Percentiles rank a stretch among this genome's conserved stretches.
These are phyloP conservation scores for Pseudotsuga menziesii DNA, from an alignment of 75 land plant species.

Conservation along the genomic window DNA sequence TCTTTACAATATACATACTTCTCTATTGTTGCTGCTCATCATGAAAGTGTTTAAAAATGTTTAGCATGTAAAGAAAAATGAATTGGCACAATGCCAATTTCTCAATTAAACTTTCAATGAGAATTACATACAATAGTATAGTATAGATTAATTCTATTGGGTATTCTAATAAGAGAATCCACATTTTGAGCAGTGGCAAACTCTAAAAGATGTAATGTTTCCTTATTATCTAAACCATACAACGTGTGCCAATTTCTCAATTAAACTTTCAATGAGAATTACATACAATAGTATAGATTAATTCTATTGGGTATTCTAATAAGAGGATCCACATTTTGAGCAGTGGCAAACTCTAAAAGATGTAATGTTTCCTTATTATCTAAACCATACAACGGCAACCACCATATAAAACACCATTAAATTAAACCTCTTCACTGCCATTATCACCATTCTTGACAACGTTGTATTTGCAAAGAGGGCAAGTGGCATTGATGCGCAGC, in stretches of 20 bases:
- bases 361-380: not conserved
- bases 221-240: too few species aligned
- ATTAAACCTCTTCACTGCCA: not conserved
- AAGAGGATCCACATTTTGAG: not conserved
- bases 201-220: not conserved
- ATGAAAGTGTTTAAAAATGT: too few species aligned
- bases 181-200: constrained; percentile 1
- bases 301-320: too few species aligned
- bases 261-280: not conserved
- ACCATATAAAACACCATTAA: not conserved
- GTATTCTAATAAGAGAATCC: not conserved
- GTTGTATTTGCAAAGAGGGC: constrained; percentile 77
- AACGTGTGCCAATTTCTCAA: not conserved
- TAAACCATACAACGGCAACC: too few species aligned
- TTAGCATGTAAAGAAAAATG: too few species aligned
- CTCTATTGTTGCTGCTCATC: too few species aligned
- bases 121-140: too few species aligned
- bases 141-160: too few species aligned
- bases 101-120: not conserved
- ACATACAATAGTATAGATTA: too few species aligned
- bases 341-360: not conserved
- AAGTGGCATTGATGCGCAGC: constrained; percentile 78
- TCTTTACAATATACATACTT: too few species aligned
- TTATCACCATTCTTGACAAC: constrained; percentile 48
- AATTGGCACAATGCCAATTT: not conserved